Conservation (phyloP, 768 basidiomycete species). For the Boletus reticulatus region DNA sequence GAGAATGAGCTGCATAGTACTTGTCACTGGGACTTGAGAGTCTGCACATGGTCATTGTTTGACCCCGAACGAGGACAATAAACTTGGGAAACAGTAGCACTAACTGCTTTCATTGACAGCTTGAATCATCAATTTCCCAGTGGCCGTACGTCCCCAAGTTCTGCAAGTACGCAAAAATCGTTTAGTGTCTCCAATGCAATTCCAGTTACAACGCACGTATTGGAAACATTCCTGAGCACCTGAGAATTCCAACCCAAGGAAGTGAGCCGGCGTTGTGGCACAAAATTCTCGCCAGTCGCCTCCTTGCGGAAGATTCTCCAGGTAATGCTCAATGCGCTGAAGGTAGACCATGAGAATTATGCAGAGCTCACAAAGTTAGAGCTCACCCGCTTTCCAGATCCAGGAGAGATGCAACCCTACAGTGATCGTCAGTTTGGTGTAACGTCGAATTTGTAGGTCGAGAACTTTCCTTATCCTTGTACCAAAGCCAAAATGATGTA, state of each 20-base stretch:
- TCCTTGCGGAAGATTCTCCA: slow-evolving; percentile 28
- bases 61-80: too few species aligned
- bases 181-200: background rate
- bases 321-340: slow-evolving; percentile 29
- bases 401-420: slow-evolving; percentile 23
- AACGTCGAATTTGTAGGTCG: too few species aligned
- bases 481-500: slow-evolving; percentile 23
- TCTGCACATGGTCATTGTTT: too few species aligned
- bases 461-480: slow-evolving; percentile 28
- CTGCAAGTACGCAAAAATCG: slow-evolving; percentile 2
- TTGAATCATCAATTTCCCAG: slow-evolving; percentile 23
- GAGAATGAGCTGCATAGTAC: too few species aligned
- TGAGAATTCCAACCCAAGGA: slow-evolving; percentile 23
- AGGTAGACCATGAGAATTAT: background rate
- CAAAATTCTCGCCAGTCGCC: slow-evolving; percentile 33
- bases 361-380: background rate
- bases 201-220: slow-evolving; percentile 10
- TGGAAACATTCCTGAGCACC: slow-evolving; percentile 24
- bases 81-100: too few species aligned
- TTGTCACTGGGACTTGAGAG: too few species aligned
- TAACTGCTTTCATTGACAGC: slow-evolving; percentile 4
- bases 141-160: slow-evolving; percentile 18
- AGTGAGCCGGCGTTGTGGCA: slow-evolving; percentile 30
- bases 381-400: slow-evolving; percentile 25
- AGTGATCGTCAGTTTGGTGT: background rate